Evolutionary conservation across 2,329 filamentous ascomycete species (phyloP), one percentile per base, ranked within the genome.

Genomic region (Ilyonectria robusta): DNA sequence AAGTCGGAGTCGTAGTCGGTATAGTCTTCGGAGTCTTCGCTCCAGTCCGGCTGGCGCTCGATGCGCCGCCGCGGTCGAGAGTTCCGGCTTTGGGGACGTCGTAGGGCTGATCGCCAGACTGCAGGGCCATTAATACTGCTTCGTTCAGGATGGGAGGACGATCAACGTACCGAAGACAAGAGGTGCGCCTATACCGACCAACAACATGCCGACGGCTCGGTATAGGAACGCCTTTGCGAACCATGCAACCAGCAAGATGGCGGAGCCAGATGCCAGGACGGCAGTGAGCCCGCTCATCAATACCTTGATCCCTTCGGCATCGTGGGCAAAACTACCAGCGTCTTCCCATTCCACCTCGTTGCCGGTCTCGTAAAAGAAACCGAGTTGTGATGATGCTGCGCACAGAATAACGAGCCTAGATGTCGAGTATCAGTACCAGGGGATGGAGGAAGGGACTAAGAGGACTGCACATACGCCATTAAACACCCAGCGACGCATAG

Each of bases 331-430:
- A 15, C 72, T 62, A 26, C 69, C 57, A 1, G 75, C 78, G 57
- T 80, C 78, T 1, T 69, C 67, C 78, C 78, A 80, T 35, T 78
- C 73, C 9, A 79, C 63, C 53, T 79, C 76, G 33, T 77, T 77
- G 15, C 77, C 77, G 0, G 78, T 78, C 19, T 76, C 66, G 62
- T 72, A 77, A 56, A 70, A 79, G 72, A 80, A 80, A 35, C 78
- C 77, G 17, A 78, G 59, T 29, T 79, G 77, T 4, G 77, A 78
- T 2, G 78, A 70, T 46, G 78, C 78, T 9, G 76, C 78, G 47
- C 70, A 73, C 5, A 77, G 56, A 2, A 77, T 73, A 15, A 79
- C 62, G 55, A 77, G 48, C 55, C 78, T 79, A 47, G 19, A 10
- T 3, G 9, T 6, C 3, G 6, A 17, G 10, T 23, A 33, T 73